Evolutionary conservation across 176 grass and related monocot genomes (phyloP).

Genomic region (Phyllostachys edulis): DNA sequence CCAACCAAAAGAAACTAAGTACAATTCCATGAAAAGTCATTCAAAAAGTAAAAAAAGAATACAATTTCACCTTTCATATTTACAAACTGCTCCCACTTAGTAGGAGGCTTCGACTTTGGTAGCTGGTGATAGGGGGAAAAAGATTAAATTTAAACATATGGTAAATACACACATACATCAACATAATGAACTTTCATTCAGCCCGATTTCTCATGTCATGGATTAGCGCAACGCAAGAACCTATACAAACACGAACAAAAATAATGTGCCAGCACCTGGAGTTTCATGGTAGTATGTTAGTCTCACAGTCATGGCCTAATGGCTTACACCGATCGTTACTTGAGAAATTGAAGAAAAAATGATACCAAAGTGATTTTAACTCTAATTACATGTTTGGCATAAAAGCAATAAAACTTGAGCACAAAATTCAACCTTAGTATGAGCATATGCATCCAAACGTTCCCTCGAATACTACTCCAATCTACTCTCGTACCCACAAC

Average conservation of each 20-base stretch:
- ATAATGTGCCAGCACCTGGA: neutral
- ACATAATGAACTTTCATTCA: too few relatives aligned
- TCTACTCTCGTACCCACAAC: neutral
- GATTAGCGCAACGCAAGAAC: neutral
- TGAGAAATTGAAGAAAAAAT: neutral
- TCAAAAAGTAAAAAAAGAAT: too few relatives aligned
- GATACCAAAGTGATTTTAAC: neutral
- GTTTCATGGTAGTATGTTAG: neutral
- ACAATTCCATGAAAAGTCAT: too few relatives aligned
- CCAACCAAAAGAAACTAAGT: too few relatives aligned
- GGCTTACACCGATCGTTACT: neutral
- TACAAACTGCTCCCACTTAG: too few relatives aligned
- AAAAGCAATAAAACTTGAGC: neutral
- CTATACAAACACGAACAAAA: neutral
- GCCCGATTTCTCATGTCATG: too few relatives aligned
- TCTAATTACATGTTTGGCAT: neutral
- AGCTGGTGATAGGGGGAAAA: constrained; percentile 35
- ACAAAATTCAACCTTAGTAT: neutral
- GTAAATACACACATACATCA: neutral
- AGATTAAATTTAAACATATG: neutral
- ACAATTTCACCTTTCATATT: too few relatives aligned
- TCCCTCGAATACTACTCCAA: neutral
- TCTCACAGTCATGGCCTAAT: neutral
- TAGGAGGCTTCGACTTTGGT: too few relatives aligned
- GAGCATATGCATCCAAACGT: neutral